Evolutionary conservation across 2,329 filamentous ascomycete species (phyloP), one percentile per base, ranked within the genome.

Genomic region (Fusarium sp.): DNA sequence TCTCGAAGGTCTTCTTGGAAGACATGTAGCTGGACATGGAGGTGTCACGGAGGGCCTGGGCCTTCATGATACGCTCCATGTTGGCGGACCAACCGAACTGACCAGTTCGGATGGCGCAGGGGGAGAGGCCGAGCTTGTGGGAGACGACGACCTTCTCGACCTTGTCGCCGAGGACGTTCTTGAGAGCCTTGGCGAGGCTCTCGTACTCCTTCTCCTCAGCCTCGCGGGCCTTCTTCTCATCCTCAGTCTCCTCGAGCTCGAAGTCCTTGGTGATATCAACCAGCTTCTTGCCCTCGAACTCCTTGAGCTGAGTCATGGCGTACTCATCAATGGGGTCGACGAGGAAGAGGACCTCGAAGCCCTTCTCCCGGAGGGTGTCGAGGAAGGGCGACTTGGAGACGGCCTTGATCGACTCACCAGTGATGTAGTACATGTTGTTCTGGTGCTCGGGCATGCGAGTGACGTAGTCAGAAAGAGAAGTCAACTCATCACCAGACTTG

Each of bases 41-140:
- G 76, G 96, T 99, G 88, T 99, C 96, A 87, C 96, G 96, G 80
- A 99, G 95, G 80, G 96, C 96, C 89, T 99, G 96, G 30, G 96
- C 96, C 92, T 99, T 99, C 96, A 99, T 99, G 91, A 99, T 99
- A 89, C 96, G 96, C 91, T 99, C 96, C 96, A 99, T 99, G 91
- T 99, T 99, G 82, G 96, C 96, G 62, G 95, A 98, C 96, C 96
- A 99, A 86, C 96, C 96, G 85, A 99, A 99, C 87, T 98, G 96
- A 80, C 96, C 96, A 76, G 96, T 99, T 84, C 96, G 95, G 89
- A 99, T 98, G 82, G 96, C 96, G 86, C 96, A 98, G 80, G 96
- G 96, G 73, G 96, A 90, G 81, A 92, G 93, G 77, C 93, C 90
- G 66, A 99, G 91, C 92, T 98, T 98, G 93, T 98, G 94, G 75